Evolutionary conservation across 2,329 filamentous ascomycete species (phyloP).

Genomic region (Juglanconis juglandina): DNA sequence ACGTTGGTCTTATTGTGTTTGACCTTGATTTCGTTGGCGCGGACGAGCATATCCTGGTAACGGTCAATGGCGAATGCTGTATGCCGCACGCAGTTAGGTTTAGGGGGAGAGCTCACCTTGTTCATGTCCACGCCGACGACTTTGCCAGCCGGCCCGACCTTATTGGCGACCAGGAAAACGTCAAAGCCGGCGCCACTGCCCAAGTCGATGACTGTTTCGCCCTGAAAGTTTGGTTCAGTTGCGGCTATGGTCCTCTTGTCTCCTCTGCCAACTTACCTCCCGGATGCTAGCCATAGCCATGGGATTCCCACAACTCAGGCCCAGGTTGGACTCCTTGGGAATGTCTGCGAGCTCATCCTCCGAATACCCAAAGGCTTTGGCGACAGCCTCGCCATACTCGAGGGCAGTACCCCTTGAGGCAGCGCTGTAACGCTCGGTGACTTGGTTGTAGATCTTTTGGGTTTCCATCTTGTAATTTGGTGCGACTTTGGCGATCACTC

Average conservation of each 20-base stretch:
- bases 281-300: constrained; percentile 44
- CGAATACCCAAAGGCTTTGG: constrained; percentile 51
- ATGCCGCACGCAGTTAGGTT: not conserved
- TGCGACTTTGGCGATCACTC: not conserved
- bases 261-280: constrained; percentile 30
- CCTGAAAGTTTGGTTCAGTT: constrained; percentile 30
- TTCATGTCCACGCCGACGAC: constrained; percentile 61
- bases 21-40: constrained; percentile 43
- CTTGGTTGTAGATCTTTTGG: constrained; percentile 32
- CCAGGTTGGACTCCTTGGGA: constrained; percentile 47
- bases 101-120: constrained; percentile 34
- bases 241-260: not conserved
- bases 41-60: constrained; percentile 50
- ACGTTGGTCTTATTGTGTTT: constrained; percentile 40
- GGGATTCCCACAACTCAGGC: constrained; percentile 53
- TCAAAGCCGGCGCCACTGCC: constrained; percentile 58
- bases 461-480: constrained; percentile 24
- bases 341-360: constrained; percentile 43
- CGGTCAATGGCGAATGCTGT: not conserved
- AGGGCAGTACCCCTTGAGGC: constrained; percentile 26
- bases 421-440: constrained; percentile 34
- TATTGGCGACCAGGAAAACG: constrained; percentile 50
- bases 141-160: constrained; percentile 44
- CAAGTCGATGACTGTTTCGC: constrained; percentile 56
- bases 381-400: constrained; percentile 38